phyloP scores from a whole-genome alignment of 176 grass and related monocot species.

The Miscanthus lutarioriparius region DNA sequence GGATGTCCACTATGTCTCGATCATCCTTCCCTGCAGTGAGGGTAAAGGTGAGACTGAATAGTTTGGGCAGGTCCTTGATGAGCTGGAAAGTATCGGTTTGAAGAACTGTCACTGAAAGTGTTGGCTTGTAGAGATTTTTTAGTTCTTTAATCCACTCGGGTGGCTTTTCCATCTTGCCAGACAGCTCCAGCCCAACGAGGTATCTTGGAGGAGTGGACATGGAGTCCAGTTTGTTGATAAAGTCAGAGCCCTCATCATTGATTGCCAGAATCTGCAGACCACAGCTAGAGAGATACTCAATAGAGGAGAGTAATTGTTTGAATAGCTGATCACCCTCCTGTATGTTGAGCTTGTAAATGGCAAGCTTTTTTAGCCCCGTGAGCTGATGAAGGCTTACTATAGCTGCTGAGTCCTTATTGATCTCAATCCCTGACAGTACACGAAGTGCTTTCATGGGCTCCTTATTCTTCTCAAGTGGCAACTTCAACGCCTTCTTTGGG shows the following conservation, averaged over 20 bases:
- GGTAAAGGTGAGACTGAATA: slow-evolving; percentile 16
- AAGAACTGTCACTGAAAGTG: slow-evolving; percentile 20
- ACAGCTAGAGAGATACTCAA: slow-evolving; percentile 21
- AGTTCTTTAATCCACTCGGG: neutral
- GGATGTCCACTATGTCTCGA: neutral
- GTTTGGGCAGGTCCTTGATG: rapidly evolving
- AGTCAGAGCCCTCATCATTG: too few relatives aligned
- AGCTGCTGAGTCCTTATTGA: neutral
- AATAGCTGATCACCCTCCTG: neutral
- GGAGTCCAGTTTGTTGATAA: neutral
- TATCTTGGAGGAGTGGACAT: neutral
- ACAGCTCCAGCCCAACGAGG: neutral
- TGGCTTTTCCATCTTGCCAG: neutral
- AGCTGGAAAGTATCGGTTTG: neutral
- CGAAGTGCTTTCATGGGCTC: too few relatives aligned
- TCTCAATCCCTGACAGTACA: slow-evolving; percentile 24
- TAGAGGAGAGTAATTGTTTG: neutral
- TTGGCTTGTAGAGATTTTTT: too few relatives aligned
- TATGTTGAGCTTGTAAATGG: slow-evolving; percentile 17
- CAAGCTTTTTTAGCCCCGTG: slow-evolving; percentile 7
- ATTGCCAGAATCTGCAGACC: slow-evolving; percentile 13
- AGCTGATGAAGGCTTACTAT: slow-evolving; percentile 12
- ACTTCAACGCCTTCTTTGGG: neutral
- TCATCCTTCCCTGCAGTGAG: neutral
- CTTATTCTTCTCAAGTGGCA: too few relatives aligned